Percentiles rank a stretch among this genome's conserved stretches.
phyloP scores from a whole-genome alignment of 2,329 filamentous ascomycete genomes.

The Nakataea oryzae region DNA sequence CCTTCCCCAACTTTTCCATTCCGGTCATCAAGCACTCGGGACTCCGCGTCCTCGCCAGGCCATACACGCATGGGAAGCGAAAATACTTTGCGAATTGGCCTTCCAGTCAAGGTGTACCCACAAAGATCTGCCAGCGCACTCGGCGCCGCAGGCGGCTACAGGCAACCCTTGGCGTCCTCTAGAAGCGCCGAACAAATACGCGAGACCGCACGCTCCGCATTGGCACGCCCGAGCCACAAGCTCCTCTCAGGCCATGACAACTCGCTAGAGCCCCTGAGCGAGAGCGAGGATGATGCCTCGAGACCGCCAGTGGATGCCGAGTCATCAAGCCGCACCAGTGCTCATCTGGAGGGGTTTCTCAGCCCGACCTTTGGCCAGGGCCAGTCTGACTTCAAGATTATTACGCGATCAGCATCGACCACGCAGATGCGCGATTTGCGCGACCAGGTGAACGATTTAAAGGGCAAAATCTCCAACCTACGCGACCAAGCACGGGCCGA shows the following conservation, averaged over 20 bases:
- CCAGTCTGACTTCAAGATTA: constrained; percentile 25
- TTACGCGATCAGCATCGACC: constrained; percentile 60
- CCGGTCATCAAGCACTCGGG: constrained; percentile 19
- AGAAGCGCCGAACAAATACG: constrained; percentile 31
- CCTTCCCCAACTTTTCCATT: constrained; percentile 38
- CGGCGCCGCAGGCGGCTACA: constrained; percentile 47
- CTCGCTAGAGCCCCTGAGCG: constrained; percentile 40
- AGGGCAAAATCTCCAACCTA: constrained; percentile 72
- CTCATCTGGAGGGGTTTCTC: constrained; percentile 25
- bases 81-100: constrained; percentile 36
- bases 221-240: constrained; percentile 17
- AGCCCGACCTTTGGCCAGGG: constrained; percentile 33
- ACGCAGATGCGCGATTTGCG: constrained; percentile 64
- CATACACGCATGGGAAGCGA: constrained; percentile 55
- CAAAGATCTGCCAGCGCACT: constrained; percentile 56
- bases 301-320: background rate
- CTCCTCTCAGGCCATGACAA: constrained; percentile 29
- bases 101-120: constrained; percentile 28
- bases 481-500: constrained; percentile 73
- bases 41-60: constrained; percentile 21
- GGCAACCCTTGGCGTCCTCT: constrained; percentile 33
- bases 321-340: constrained; percentile 15
- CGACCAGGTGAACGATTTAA: constrained; percentile 76
- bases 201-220: constrained; percentile 15
- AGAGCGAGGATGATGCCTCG: constrained; percentile 30